A percentile compares a stretch with the other conserved stretches of the same genome.
Conservation (phyloP, 257 asterid genomes). For the Plectranthus barbatus region DNA sequence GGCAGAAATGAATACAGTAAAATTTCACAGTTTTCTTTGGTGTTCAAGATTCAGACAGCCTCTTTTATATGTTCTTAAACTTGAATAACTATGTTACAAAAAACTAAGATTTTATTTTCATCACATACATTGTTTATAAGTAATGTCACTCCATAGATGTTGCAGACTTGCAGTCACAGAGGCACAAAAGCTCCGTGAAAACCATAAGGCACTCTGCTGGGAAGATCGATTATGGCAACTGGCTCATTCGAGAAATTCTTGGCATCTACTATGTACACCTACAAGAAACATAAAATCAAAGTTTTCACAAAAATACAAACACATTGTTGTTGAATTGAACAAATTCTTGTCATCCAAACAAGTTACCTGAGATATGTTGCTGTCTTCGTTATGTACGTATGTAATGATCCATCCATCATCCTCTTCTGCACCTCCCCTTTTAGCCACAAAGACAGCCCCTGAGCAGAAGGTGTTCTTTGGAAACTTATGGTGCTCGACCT, state of each 20-base stretch:
- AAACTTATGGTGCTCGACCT: constrained; percentile 38
- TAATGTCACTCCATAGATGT: not conserved
- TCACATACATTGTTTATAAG: not conserved
- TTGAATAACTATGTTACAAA: not conserved
- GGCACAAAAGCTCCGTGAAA: constrained; percentile 54
- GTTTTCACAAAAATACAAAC: not conserved
- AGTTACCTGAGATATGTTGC: constrained; percentile 44
- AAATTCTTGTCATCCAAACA: not conserved
- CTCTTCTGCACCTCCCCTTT: constrained; percentile 32
- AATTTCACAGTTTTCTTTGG: too few relatives aligned
- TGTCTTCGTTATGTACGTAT: constrained; percentile 39
- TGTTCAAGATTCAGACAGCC: not conserved
- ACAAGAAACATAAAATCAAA: not conserved
- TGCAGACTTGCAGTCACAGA: not conserved
- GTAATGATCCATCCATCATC: constrained; percentile 59
- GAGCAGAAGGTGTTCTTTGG: constrained; percentile 50
- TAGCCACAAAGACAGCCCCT: constrained; percentile 45
- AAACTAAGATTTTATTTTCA: not conserved
- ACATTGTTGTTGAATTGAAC: not conserved
- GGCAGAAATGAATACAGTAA: too few relatives aligned
- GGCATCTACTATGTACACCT: constrained; percentile 53
- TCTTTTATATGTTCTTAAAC: not conserved
- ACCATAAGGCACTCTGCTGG: constrained; percentile 63
- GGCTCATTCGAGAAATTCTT: constrained; percentile 34
- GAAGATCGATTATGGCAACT: constrained; percentile 33